Base-by-base conservation (phyloP, 2,329 filamentous ascomycete genomes). In the Akanthomyces lecanii region DNA sequence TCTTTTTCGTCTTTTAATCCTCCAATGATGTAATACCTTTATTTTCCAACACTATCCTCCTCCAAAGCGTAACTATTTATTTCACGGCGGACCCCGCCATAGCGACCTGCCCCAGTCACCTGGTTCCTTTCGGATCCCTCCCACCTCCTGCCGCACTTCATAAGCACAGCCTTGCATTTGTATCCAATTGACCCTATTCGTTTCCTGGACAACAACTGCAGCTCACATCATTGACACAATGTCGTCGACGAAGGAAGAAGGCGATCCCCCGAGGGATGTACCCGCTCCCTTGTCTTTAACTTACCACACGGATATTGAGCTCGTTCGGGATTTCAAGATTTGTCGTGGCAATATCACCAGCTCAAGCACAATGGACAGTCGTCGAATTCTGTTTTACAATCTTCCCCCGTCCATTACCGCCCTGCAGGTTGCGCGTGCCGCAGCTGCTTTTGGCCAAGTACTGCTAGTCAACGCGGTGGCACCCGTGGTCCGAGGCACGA, bases 371-470 rank as follows among this genome's bases (percentile, higher is more conserved):
- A 62, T 62, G 30, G 44, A 48, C 4, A 62, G 51, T 42, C 51
- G 59, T 11, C 51, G 59, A 1, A 18, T 62, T 21, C 5, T 62
- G 1, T 50, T 48, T 12, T 55, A 62, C 33, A 55, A 62, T 18
- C 21, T 62, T 10, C 59, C 59, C 6, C 30, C 40, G 3, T 55
- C 51, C 2, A 42, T 40, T 18, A 50, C 51, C 7, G 18, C 51
- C 8, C 11, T 62, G 28, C 42, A 50, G 21, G 42, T 62, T 10
- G 51, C 59, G 1, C 51, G 59, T 4, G 42, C 51, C 5, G 30
- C 51, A 2, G 51, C 59, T 4, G 42, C 30, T 7, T 55, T 62
- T 25, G 59, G 59, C 6, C 59, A 62, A 12, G 33, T 62, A 10
- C 30, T 61, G 4, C 7, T 2, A 2, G n/a, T 61, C n/a, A 10